Percentiles rank a stretch among this genome's conserved stretches.
These are phyloP conservation scores for Allium sativum DNA, from an alignment of 106 monocot species.

Conservation along the genomic window DNA sequence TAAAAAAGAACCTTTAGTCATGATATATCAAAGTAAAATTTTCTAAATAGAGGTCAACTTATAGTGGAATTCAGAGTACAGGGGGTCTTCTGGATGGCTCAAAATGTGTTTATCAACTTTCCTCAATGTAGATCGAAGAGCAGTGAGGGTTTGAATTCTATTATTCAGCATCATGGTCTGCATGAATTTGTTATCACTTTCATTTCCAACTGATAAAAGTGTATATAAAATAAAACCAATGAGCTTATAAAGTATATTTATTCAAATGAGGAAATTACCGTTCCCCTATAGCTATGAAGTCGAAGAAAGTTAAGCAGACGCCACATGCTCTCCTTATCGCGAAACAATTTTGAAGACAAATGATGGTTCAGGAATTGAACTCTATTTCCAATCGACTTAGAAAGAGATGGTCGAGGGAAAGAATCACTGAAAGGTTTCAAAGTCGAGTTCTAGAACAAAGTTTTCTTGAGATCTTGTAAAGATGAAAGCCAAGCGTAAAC, in stretches of 20 bases:
- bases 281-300: slow-evolving; percentile 90
- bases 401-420: slow-evolving; percentile 76
- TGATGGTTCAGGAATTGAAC: slow-evolving; percentile 97
- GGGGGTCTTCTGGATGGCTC: slow-evolving; percentile 42
- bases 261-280: slow-evolving; percentile 26
- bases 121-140: slow-evolving; percentile 56
- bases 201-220: not conserved
- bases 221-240: not conserved
- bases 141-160: slow-evolving; percentile 40
- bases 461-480: slow-evolving; percentile 17
- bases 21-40: not conserved
- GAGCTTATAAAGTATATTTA: not conserved
- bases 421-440: slow-evolving; percentile 98
- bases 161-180: slow-evolving; percentile 82
- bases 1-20: not conserved
- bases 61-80: slow-evolving; percentile 73
- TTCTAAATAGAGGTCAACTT: slow-evolving; percentile 18
- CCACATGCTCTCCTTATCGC: slow-evolving; percentile 90
- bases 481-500: slow-evolving; percentile 30
- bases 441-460: slow-evolving; percentile 17
- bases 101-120: slow-evolving; percentile 78
- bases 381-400: slow-evolving; percentile 97
- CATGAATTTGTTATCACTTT: not conserved
- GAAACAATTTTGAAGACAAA: slow-evolving; percentile 88
- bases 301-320: slow-evolving; percentile 86